phyloP scores from a whole-genome alignment of 2,329 filamentous ascomycete genomes.

The Thielaviopsis musarum region DNA sequence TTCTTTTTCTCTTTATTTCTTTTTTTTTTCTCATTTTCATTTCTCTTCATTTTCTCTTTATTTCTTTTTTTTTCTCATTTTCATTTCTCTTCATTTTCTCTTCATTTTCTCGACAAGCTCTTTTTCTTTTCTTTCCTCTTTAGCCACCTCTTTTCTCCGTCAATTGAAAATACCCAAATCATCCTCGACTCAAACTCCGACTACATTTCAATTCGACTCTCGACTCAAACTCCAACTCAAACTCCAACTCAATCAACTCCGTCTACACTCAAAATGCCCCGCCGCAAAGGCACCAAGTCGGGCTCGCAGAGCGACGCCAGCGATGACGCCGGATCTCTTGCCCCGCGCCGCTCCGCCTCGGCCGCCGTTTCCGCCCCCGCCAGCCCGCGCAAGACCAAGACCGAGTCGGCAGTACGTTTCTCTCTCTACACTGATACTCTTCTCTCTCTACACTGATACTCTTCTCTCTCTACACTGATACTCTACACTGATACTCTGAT shows the following conservation, averaged over 20 bases:
- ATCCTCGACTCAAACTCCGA: too few relatives aligned
- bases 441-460: neutral
- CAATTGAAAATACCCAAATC: too few relatives aligned
- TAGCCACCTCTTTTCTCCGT: neutral
- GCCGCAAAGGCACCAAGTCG: constrained; percentile 40
- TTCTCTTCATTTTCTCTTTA: neutral
- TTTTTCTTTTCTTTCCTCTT: neutral
- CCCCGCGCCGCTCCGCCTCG: constrained; percentile 16
- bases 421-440: neutral
- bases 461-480: constrained; percentile 8
- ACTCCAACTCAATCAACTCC: neutral
- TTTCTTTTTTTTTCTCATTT: neutral
- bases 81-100: neutral
- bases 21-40: neutral
- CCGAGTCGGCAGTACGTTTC: neutral
- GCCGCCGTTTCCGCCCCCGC: constrained; percentile 18
- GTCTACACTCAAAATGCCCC: constrained; percentile 12
- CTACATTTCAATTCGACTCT: too few relatives aligned
- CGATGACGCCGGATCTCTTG: constrained; percentile 28
- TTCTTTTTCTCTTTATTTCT: neutral
- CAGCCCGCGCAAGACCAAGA: neutral
- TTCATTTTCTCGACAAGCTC: neutral
- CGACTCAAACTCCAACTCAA: too few relatives aligned
- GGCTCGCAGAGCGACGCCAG: constrained; percentile 53
- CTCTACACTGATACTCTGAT: constrained; percentile 10